Conservation (phyloP, 768 basidiomycete species). For the Rhizopogon roseolus region DNA sequence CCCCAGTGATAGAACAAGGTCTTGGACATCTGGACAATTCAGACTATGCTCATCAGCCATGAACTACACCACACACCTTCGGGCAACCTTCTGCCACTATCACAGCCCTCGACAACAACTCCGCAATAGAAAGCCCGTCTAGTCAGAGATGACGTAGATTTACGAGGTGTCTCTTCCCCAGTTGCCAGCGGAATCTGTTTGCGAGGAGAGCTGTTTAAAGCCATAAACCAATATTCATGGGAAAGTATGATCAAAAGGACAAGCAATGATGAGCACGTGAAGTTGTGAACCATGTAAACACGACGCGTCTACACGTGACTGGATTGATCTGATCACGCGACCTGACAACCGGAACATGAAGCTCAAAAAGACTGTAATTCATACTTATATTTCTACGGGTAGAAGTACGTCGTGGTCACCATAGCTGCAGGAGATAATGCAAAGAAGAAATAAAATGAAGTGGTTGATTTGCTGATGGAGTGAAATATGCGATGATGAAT, state of each 20-base stretch:
- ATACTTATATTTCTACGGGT: not conserved
- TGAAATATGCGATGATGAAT: conserved; percentile 12
- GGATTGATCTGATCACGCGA: not conserved
- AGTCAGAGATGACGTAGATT: conserved; percentile 41
- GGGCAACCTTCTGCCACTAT: conserved; percentile 61
- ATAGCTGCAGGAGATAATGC: not conserved
- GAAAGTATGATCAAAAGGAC: not conserved
- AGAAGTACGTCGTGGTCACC: not conserved
- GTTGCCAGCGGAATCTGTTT: conserved; percentile 70
- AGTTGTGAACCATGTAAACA: not conserved
- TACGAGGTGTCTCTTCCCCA: conserved; percentile 55
- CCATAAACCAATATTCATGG: conserved; percentile 36
- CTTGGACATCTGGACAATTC: conserved; percentile 59
- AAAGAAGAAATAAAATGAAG: conserved; percentile 5
- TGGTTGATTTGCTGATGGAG: conserved; percentile 4
- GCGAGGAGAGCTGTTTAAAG: conserved; percentile 63
- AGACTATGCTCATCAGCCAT: conserved; percentile 5
- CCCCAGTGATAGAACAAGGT: conserved; percentile 74
- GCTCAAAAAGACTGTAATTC: not conserved
- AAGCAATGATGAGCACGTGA: not conserved
- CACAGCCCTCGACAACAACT: conserved; percentile 83
- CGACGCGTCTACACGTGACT: conserved; percentile 5
- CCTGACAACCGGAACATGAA: too few species aligned
- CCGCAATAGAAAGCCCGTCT: conserved; percentile 87
- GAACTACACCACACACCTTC: conserved; percentile 44